phyloP scores from a whole-genome alignment of 1,284 basidiomycete genomes.

The Gymnopus androsaceus region DNA sequence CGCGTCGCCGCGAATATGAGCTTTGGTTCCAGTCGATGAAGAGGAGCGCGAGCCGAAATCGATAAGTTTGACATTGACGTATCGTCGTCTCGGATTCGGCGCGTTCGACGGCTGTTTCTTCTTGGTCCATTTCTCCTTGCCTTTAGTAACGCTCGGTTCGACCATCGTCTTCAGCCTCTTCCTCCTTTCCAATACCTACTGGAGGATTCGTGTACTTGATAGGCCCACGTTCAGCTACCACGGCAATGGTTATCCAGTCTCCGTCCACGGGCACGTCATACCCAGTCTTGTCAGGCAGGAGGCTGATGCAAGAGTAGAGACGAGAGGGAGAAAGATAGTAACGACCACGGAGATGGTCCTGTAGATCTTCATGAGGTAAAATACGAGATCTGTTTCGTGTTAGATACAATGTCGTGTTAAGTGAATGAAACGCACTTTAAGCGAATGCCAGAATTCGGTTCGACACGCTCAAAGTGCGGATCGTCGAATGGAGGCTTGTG shows the following conservation, averaged over 20 bases:
- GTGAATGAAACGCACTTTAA: constrained; percentile 64
- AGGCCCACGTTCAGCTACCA: constrained; percentile 82
- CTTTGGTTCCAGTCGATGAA: constrained; percentile 52
- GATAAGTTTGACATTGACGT: constrained; percentile 84
- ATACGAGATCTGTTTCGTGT: constrained; percentile 61
- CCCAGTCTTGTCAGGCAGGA: constrained; percentile 75
- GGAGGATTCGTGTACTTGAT: constrained; percentile 69
- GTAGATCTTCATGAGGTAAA: constrained; percentile 75
- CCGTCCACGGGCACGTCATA: constrained; percentile 90
- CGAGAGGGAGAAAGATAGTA: constrained; percentile 87
- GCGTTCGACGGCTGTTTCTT: constrained; percentile 33
- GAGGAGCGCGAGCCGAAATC: constrained; percentile 71
- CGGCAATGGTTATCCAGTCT: constrained; percentile 91
- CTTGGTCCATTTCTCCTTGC: constrained; percentile 33
- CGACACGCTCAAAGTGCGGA: constrained; percentile 71
- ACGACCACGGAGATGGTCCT: constrained; percentile 82
- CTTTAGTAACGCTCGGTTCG: constrained; percentile 35
- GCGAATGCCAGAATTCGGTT: constrained; percentile 87
- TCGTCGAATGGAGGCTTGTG: constrained; percentile 68
- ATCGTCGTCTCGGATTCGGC: constrained; percentile 64
- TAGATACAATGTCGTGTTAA: background rate
- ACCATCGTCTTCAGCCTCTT: constrained; percentile 27
- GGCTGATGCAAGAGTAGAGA: constrained; percentile 83
- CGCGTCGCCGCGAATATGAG: constrained; percentile 76
- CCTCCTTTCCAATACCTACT: constrained; percentile 50